Base-by-base conservation (phyloP, 805 yeast genomes). In the Yarrowia porcina region DNA sequence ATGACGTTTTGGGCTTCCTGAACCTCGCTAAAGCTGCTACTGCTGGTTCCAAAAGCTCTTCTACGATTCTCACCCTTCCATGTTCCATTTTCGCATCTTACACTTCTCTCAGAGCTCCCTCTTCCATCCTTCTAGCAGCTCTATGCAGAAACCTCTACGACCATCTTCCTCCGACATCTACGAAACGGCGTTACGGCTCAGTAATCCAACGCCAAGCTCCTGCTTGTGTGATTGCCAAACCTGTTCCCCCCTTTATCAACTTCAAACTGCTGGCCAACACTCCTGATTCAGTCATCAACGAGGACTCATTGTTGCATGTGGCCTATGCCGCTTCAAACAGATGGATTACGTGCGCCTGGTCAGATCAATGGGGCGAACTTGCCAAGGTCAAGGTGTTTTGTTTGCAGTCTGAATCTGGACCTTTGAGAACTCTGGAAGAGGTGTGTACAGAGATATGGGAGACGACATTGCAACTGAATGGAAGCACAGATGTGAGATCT, bases 321-420 rank as follows among this genome's bases (percentile, higher is more conserved):
- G 90, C 96, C 0, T 93, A 92, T 69, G 90, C 90, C 30, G 73
- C 96, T 60, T 87, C 96, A 0, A 77, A 82, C 3, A 96, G 83
- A 62, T 93, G 97, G 97, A 79, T 90, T 45, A 83, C 86, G 21
- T 96, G 90, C 0, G 87, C 96, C 0, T 90, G 97, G 96, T 80
- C 94, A 0, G 97, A 93, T 69, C 93, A 92, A 54, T 80, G 82
- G 71, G 97, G 97, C 0, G 77, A 78, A 3, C 79, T 83, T 12
- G 82, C 85, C 17, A 79, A 78, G 49, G 81, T 86, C 0, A 86
- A 83, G 66, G 80, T 90, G 0, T 88, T 71, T 39, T 61, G 70
- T 11, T 49, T 74, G 12, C 63, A 63, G 66, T 23, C 52, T 57
- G 18, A 39, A 15, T n/a, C 59, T 1, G 59, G 42, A 0, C 59